Evolutionary conservation across 257 asterid species (phyloP).

Genomic region (Ligustrum vulgare): DNA sequence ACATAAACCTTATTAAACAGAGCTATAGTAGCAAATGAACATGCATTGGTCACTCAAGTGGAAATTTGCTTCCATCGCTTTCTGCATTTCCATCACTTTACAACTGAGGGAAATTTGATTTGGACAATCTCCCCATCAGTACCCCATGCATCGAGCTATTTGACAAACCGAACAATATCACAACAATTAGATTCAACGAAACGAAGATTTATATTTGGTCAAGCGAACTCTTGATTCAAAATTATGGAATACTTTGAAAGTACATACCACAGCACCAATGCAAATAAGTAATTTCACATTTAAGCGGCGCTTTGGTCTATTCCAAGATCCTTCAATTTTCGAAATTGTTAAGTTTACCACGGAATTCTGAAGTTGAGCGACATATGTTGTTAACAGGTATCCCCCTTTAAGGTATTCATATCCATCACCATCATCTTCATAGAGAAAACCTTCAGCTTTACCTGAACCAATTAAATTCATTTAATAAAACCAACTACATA

Average conservation of each 20-base stretch:
- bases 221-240: constrained; percentile 10
- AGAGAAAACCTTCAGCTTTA: constrained; percentile 82
- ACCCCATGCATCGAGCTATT: constrained; percentile 82
- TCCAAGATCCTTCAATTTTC: constrained; percentile 76
- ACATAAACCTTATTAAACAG: no score
- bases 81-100: no score
- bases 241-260: constrained; percentile 8
- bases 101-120: no score
- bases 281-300: constrained; percentile 75
- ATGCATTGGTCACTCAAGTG: no score
- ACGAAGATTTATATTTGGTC: neutral
- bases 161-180: neutral
- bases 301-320: constrained; percentile 79
- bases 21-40: no score
- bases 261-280: constrained; percentile 65
- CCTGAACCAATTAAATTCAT: constrained; percentile 44
- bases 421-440: constrained; percentile 93
- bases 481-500: neutral
- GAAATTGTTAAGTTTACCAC: constrained; percentile 59
- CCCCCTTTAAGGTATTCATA: constrained; percentile 65
- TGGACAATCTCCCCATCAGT: constrained; percentile 58
- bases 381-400: constrained; percentile 80
- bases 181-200: neutral
- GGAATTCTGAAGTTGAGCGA: constrained; percentile 67
- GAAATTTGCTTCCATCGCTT: no score